A percentile compares a stretch with the other conserved stretches of the same genome.
These are phyloP conservation scores for Blakeslea trispora DNA, from an alignment of 371 early-diverging fungal genomes.

Conservation along the genomic window DNA sequence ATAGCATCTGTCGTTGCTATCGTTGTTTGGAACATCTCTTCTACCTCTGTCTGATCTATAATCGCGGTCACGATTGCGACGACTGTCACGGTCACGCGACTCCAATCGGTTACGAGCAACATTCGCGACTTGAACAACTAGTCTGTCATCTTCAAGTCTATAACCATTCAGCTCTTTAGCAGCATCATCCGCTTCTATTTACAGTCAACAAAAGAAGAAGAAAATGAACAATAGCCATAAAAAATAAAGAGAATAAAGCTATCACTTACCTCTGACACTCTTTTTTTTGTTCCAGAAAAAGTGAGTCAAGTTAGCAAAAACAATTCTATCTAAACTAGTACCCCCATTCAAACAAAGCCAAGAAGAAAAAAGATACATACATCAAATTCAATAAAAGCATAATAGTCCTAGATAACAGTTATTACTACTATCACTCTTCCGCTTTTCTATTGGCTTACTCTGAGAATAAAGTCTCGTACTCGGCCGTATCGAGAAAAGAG, in stretches of 20 bases:
- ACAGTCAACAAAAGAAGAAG: not conserved
- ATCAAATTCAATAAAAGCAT: slow-evolving; percentile 62
- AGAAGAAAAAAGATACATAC: slow-evolving; percentile 37
- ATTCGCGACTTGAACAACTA: slow-evolving; percentile 37
- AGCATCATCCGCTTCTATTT: slow-evolving; percentile 77
- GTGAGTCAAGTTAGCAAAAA: slow-evolving; percentile 7
- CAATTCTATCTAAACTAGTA: not conserved
- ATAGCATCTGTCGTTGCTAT: slow-evolving; percentile 37
- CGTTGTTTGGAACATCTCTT: slow-evolving; percentile 8
- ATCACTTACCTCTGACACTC: not conserved
- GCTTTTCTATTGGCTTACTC: slow-evolving; percentile 18
- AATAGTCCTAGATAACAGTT: slow-evolving; percentile 40
- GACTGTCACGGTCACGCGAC: slow-evolving; percentile 12
- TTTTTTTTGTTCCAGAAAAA: not conserved
- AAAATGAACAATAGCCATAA: not conserved
- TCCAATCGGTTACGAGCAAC: slow-evolving; percentile 17
- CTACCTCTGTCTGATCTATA: slow-evolving; percentile 23
- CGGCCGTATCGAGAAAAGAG: slow-evolving; percentile 37
- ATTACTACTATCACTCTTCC: not conserved
- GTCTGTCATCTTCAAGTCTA: slow-evolving; percentile 43
- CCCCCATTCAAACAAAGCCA: not conserved
- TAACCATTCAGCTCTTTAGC: slow-evolving; percentile 67
- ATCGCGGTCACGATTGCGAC: slow-evolving; percentile 16
- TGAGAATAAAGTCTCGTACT: slow-evolving; percentile 31
- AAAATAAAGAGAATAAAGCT: not conserved